These are phyloP conservation scores for Aquilaria malaccensis DNA, from an alignment of 345 rosid genomes.

Conservation along the genomic window DNA sequence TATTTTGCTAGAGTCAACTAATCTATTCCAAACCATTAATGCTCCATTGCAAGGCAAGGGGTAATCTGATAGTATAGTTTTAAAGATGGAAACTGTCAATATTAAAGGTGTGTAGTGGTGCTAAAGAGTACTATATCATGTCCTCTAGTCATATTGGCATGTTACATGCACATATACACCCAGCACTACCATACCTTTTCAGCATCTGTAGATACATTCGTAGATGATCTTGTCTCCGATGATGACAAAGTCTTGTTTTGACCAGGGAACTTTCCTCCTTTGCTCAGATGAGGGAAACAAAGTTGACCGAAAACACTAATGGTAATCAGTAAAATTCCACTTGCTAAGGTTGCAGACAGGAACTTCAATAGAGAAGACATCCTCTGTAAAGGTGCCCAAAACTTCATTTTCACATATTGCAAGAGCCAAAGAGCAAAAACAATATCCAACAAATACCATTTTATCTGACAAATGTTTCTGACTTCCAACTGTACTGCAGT, in stretches of 20 bases:
- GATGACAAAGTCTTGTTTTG: constrained; percentile 23
- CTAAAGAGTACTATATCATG: too few relatives aligned
- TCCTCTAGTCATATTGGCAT: not conserved
- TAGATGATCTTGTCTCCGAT: constrained; percentile 26
- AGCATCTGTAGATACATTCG: constrained; percentile 33
- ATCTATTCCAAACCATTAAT: too few relatives aligned
- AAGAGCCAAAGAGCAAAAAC: not conserved
- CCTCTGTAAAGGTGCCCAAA: constrained; percentile 37
- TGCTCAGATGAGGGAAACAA: constrained; percentile 32
- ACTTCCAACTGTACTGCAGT: constrained; percentile 31
- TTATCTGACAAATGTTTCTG: constrained; percentile 39
- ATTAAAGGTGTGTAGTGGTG: too few relatives aligned
- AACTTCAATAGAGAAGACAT: constrained; percentile 40
- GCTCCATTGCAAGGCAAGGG: too few relatives aligned
- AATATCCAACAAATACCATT: constrained; percentile 42
- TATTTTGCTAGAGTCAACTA: too few relatives aligned
- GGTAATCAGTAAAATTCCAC: constrained; percentile 57
- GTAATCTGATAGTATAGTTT: too few relatives aligned
- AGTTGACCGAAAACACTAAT: constrained; percentile 39
- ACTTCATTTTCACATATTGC: constrained; percentile 4
- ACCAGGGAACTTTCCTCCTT: constrained; percentile 27
- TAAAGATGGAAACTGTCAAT: too few relatives aligned
- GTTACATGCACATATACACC: not conserved
- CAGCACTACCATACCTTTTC: constrained; percentile 35
- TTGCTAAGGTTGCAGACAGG: constrained; percentile 45